phyloP scores from a whole-genome alignment of 83 land plant species.

The Picea abies region DNA sequence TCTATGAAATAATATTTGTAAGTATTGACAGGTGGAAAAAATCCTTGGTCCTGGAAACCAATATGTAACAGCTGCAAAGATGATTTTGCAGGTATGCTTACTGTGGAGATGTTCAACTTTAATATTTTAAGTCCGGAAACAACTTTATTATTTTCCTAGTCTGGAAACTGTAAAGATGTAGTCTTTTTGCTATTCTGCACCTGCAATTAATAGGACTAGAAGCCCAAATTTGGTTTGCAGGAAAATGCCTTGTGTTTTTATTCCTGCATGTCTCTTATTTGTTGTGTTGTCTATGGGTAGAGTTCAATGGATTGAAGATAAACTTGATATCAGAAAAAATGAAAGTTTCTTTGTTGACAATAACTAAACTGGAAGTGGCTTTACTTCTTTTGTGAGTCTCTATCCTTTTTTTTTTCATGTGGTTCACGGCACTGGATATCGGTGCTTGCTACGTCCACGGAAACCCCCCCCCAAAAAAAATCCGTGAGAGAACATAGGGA shows the following conservation, averaged over 20 bases:
- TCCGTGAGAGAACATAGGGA: too few relatives aligned
- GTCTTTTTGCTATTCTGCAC: neutral
- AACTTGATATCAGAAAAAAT: neutral
- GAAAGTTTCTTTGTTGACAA: neutral
- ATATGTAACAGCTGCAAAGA: constrained; percentile 99
- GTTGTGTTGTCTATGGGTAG: neutral
- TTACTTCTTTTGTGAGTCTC: neutral
- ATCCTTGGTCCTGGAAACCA: constrained; percentile 99
- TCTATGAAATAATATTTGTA: neutral
- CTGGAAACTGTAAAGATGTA: neutral
- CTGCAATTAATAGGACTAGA: neutral
- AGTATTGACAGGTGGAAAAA: constrained; percentile 82
- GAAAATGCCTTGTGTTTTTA: too few relatives aligned
- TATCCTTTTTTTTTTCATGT: neutral
- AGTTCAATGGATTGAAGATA: neutral
- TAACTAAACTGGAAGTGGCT: neutral
- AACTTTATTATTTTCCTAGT: neutral
- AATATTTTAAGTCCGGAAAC: neutral
- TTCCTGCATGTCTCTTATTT: neutral
- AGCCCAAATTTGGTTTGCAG: neutral
- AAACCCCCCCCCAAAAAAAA: too few relatives aligned
- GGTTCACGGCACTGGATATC: too few relatives aligned
- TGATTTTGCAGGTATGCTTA: constrained; percentile 86
- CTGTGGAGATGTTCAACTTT: neutral
- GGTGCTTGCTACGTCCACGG: too few relatives aligned